These are phyloP conservation scores for Candida boidinii DNA, from an alignment of 805 yeast species.

Conservation along the genomic window DNA sequence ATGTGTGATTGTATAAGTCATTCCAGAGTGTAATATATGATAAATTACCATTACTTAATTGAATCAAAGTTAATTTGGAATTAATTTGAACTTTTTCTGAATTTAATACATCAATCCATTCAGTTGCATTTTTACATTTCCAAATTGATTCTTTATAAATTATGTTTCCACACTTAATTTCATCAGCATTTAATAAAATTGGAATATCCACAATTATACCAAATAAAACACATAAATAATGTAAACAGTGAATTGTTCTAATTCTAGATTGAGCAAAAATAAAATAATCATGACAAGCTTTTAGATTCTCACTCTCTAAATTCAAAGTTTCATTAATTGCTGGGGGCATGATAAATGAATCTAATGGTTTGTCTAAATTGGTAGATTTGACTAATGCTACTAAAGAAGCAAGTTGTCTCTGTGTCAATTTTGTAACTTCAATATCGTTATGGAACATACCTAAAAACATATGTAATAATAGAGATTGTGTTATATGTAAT, in stretches of 20 bases:
- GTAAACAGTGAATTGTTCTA: slow-evolving; percentile 42
- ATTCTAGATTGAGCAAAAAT: slow-evolving; percentile 47
- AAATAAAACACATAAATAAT: slow-evolving; percentile 39
- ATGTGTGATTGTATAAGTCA: slow-evolving; percentile 34
- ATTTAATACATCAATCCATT: slow-evolving; percentile 40
- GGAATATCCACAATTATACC: slow-evolving; percentile 35
- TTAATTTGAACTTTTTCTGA: slow-evolving; percentile 33
- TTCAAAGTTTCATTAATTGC: slow-evolving; percentile 12
- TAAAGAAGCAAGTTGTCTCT: slow-evolving; percentile 45
- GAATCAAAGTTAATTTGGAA: slow-evolving; percentile 46
- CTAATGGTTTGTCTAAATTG: slow-evolving; percentile 41
- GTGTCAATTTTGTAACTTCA: slow-evolving; percentile 38
- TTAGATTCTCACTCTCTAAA: slow-evolving; percentile 16
- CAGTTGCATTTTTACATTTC: slow-evolving; percentile 37
- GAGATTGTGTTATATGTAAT: slow-evolving; percentile 46
- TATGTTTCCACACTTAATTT: slow-evolving; percentile 56
- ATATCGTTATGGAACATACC: slow-evolving; percentile 49
- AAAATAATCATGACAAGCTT: slow-evolving; percentile 40
- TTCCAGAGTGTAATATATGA: slow-evolving; percentile 44
- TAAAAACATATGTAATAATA: slow-evolving; percentile 46
- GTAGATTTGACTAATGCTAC: slow-evolving; percentile 47
- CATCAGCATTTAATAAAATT: slow-evolving; percentile 30
- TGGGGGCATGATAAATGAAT: slow-evolving; percentile 36
- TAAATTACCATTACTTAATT: slow-evolving; percentile 46
- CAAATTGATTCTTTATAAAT: slow-evolving; percentile 55